Evolutionary conservation across 352 stramenopile genomes (phyloP).

Genomic region (Globisporangium orthogonon): DNA sequence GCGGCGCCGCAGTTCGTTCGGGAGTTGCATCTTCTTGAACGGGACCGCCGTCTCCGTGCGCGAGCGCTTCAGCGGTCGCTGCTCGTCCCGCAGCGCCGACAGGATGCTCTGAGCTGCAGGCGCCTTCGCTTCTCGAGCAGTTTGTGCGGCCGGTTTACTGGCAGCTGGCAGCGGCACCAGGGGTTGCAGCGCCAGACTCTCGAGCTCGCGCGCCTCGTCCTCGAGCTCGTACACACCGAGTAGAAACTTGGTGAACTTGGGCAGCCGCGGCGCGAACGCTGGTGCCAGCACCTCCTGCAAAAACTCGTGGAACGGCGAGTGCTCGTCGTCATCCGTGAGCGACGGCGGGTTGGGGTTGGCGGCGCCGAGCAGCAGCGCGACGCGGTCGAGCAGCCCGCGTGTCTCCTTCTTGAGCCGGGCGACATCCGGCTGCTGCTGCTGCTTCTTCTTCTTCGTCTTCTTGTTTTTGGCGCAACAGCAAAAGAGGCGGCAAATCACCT

Average conservation of each 20-base stretch:
- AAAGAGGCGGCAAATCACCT: slow-evolving; percentile 54
- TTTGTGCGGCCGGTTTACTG: not conserved
- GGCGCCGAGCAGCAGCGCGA: slow-evolving; percentile 69
- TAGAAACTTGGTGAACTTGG: slow-evolving; percentile 43
- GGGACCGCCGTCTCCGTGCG: slow-evolving; percentile 20
- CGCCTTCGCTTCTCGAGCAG: not conserved
- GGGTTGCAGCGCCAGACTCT: slow-evolving; percentile 6
- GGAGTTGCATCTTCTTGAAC: slow-evolving; percentile 43
- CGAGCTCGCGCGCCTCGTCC: slow-evolving; percentile 22
- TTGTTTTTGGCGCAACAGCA: slow-evolving; percentile 27
- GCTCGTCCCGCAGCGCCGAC: slow-evolving; percentile 53
- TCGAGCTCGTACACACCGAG: slow-evolving; percentile 51
- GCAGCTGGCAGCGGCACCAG: slow-evolving; percentile 12
- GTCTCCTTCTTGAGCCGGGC: slow-evolving; percentile 48
- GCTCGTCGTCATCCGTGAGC: slow-evolving; percentile 56
- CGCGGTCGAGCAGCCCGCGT: slow-evolving; percentile 53
- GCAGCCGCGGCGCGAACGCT: slow-evolving; percentile 32
- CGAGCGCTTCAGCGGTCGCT: slow-evolving; percentile 32
- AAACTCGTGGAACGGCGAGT: slow-evolving; percentile 69
- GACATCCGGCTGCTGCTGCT: not conserved
- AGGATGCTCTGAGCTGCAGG: slow-evolving; percentile 39
- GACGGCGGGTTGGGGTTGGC: slow-evolving; percentile 60
- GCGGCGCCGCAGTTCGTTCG: slow-evolving; percentile 6
- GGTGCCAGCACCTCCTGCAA: slow-evolving; percentile 41
- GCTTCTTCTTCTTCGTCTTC: slow-evolving; percentile 19